phyloP scores from a whole-genome alignment of 352 stramenopile genomes.

The Aphanomyces astaci region DNA sequence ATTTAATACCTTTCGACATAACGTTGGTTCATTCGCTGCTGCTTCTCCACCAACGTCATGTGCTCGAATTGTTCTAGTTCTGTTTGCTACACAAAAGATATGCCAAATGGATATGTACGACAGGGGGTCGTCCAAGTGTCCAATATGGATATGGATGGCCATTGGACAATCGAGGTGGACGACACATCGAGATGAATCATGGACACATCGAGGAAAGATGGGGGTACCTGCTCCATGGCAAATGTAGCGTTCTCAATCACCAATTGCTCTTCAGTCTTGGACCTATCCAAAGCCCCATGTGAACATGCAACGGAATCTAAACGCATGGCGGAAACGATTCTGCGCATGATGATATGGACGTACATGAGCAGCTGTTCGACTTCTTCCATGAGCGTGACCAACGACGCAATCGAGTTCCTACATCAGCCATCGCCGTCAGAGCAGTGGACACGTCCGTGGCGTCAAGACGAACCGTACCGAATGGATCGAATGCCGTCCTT shows the following conservation, averaged over 20 bases:
- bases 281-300: too few relatives aligned
- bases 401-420: constrained; percentile 19
- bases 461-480: constrained; percentile 6
- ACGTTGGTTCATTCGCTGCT: constrained; percentile 45
- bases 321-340: too few relatives aligned
- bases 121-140: neutral
- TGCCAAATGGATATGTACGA: neutral
- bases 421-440: neutral
- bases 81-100: constrained; percentile 36
- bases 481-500: constrained; percentile 16
- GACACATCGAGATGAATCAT: neutral
- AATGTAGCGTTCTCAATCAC: constrained; percentile 67
- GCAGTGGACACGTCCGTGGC: neutral
- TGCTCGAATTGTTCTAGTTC: constrained; percentile 68
- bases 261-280: constrained; percentile 63
- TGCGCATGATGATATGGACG: too few relatives aligned
- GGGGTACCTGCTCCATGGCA: constrained; percentile 37
- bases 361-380: constrained; percentile 61
- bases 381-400: constrained; percentile 33
- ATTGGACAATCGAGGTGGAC: too few relatives aligned
- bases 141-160: too few relatives aligned
- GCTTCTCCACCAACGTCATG: constrained; percentile 53
- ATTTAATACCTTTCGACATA: constrained; percentile 36
- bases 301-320: too few relatives aligned
- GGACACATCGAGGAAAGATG: neutral